Conservation (phyloP, 2,329 filamentous ascomycete genomes). For the Hypocreales sp. region DNA sequence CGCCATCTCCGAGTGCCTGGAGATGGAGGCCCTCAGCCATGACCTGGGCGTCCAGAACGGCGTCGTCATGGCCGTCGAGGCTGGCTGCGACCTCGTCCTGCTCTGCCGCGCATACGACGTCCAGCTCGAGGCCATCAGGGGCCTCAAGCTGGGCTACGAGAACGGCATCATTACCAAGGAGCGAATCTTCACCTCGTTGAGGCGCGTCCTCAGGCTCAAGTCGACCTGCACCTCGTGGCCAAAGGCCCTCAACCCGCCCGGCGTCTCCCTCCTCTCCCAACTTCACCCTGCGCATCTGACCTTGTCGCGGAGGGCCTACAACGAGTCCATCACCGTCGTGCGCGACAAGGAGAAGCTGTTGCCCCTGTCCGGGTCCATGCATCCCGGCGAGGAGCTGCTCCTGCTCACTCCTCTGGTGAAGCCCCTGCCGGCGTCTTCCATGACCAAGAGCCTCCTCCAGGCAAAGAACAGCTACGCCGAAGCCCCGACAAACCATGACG, state of each 20-base stretch:
- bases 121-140: conserved; percentile 82
- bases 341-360: conserved; percentile 75
- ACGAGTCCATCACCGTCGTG: conserved; percentile 84
- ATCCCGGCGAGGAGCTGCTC: conserved; percentile 76
- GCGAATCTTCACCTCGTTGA: conserved; percentile 65
- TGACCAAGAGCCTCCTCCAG: conserved; percentile 56
- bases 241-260: conserved; percentile 75
- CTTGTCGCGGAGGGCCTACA: conserved; percentile 75
- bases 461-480: conserved; percentile 23
- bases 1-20: conserved; percentile 85
- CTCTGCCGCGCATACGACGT: conserved; percentile 78
- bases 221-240: conserved; percentile 78
- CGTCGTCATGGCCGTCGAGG: conserved; percentile 93
- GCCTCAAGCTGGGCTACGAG: conserved; percentile 75
- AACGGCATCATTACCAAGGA: conserved; percentile 77
- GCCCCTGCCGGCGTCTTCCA: conserved; percentile 76
- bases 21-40: conserved; percentile 91
- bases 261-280: conserved; percentile 59
- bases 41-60: conserved; percentile 96
- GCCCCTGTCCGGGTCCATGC: conserved; percentile 67
- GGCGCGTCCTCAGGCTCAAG: conserved; percentile 68
- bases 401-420: conserved; percentile 82
- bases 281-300: conserved; percentile 71
- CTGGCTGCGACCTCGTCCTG: conserved; percentile 82
- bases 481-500: conserved; percentile 31